These are phyloP conservation scores for Globisporangium irregulare DNA, from an alignment of 352 stramenopile species.

Conservation along the genomic window DNA sequence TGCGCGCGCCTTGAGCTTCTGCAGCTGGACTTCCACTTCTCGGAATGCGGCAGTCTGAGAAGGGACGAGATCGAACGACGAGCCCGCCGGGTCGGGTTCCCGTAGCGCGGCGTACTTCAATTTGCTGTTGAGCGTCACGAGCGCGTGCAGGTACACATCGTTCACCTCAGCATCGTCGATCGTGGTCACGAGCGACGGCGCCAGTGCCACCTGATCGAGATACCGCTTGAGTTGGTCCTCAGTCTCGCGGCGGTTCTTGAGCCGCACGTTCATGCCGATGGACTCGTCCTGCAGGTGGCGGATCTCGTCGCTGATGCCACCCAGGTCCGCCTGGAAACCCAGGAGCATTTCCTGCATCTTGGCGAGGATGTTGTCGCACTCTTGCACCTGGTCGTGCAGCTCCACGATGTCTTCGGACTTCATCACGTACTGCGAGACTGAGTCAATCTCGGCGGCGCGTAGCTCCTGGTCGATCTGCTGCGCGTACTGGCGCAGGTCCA, in stretches of 20 bases:
- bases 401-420: conserved; percentile 89
- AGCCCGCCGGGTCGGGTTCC: conserved; percentile 48
- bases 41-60: conserved; percentile 88
- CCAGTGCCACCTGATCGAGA: conserved; percentile 95
- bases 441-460: conserved; percentile 78
- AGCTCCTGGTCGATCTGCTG: conserved; percentile 90
- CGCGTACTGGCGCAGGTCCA: conserved; percentile 90
- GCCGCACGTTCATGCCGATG: conserved; percentile 90
- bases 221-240: conserved; percentile 93
- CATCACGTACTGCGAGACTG: conserved; percentile 85
- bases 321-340: conserved; percentile 98
- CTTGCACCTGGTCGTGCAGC: conserved; percentile 93
- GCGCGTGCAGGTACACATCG: conserved; percentile 91
- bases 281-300: conserved; percentile 95
- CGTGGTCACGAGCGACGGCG: conserved; percentile 89
- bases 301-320: conserved; percentile 97
- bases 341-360: conserved; percentile 98
- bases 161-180: conserved; percentile 95
- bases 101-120: conserved; percentile 86
- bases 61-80: conserved; percentile 87
- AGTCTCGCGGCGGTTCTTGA: conserved; percentile 95
- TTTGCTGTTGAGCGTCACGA: conserved; percentile 93
- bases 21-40: conserved; percentile 91
- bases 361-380: conserved; percentile 95
- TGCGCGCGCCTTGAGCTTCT: conserved; percentile 84